phyloP scores from a whole-genome alignment of 2,329 filamentous ascomycete species.

The Aspergillus sp. region DNA sequence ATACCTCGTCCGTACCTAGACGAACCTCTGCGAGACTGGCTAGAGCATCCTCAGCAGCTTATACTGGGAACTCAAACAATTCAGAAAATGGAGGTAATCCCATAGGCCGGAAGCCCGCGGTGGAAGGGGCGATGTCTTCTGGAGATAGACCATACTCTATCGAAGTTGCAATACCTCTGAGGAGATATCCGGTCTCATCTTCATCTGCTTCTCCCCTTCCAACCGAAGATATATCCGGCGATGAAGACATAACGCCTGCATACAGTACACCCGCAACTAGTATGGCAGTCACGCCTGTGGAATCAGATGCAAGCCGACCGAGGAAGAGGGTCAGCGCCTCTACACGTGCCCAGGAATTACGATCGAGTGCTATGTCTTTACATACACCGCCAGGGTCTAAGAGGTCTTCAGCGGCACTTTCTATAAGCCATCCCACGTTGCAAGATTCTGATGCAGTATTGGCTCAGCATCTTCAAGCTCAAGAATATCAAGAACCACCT shows the following conservation, averaged over 20 bases:
- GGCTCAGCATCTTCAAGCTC: constrained; percentile 59
- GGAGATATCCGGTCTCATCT: constrained; percentile 25
- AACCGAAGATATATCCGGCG: constrained; percentile 32
- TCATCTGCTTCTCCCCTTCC: constrained; percentile 44
- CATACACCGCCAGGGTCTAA: constrained; percentile 42
- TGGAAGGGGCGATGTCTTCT: neutral
- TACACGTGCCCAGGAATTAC: constrained; percentile 50
- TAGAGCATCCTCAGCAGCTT: constrained; percentile 11
- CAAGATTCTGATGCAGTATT: constrained; percentile 53
- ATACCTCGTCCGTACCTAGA: constrained; percentile 15
- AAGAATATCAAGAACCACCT: constrained; percentile 49
- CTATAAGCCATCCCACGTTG: constrained; percentile 36
- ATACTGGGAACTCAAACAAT: neutral
- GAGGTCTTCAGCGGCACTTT: constrained; percentile 47
- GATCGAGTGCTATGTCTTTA: constrained; percentile 49
- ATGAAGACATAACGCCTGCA: constrained; percentile 50
- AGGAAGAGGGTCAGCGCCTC: constrained; percentile 45
- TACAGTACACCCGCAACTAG: constrained; percentile 66
- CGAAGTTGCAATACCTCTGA: constrained; percentile 36
- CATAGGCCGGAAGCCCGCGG: neutral
- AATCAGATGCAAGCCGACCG: constrained; percentile 36
- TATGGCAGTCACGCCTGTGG: constrained; percentile 56
- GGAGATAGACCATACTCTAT: constrained; percentile 10
- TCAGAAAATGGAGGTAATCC: constrained; percentile 15
- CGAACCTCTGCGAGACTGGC: constrained; percentile 29